Evolutionary conservation across 371 early-diverging fungal genomes (phyloP), one percentile per base, ranked within the genome.

Genomic region (Parasitella parasitica): DNA sequence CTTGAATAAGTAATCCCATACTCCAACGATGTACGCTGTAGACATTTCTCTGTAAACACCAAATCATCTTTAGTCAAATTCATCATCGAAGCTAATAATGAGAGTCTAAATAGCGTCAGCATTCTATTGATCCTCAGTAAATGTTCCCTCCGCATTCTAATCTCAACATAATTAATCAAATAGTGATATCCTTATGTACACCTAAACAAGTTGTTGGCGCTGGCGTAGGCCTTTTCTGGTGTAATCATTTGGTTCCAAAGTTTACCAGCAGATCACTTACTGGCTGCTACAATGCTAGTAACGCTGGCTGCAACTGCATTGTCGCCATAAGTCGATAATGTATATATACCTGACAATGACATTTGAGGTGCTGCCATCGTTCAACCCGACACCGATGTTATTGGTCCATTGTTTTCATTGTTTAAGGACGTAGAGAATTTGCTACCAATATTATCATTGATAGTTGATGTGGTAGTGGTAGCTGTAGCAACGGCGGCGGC

Each of bases 41-140:
- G 89, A 71, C 95, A 93, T 71, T 94, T 93, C 73, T 97, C 97
- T 84, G 94, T 93, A 66, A 95, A 95, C 12, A 94, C 78, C 70
- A 97, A 77, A 69, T 97, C 97, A 57, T 95, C 94, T 54, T 91
- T 91, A 1, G 94, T 92, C 58, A 97, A 77, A 67, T 93, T 90
- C 89, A 92, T 92, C 81, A 94, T 91, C 57, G 91, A 84, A 5
- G 95, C 93, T 59, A 97, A 91, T 58, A 95, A 92, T 11, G 92
- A 91, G 22, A 96, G 97, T 27, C 97, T 87, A 76, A 95, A 94
- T 67, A 89, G 84, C 50, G 94, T 91, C 72, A 97, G 83, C 20
- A 94, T 92, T 43, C 91, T 86, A 72, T 92, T 90, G 48, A 97
- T 92, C 37, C 95, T 83, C 87, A 93, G 88, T 59, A 94, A 85